phyloP scores from a whole-genome alignment of 768 basidiomycete genomes.

The Tylopilus plumbeoviolaceoides region DNA sequence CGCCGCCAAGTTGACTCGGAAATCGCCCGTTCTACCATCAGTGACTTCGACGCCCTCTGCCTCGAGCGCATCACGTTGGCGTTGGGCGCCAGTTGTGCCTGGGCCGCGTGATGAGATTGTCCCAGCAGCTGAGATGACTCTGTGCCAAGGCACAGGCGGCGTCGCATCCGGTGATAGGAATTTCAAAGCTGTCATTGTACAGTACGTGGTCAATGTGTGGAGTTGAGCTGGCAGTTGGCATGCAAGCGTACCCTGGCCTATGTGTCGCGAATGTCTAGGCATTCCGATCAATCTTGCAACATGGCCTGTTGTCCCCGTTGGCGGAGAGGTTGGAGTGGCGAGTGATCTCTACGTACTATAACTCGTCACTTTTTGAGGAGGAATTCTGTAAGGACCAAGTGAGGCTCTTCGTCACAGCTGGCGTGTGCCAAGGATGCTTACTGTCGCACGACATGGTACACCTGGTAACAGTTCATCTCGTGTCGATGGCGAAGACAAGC shows the following conservation, averaged over 20 bases:
- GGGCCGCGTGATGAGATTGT: conserved; percentile 80
- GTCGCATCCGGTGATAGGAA: conserved; percentile 55
- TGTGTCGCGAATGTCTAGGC: conserved; percentile 75
- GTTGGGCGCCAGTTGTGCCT: conserved; percentile 71
- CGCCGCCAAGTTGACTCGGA: conserved; percentile 50
- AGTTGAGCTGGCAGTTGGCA: neutral
- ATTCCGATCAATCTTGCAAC: conserved; percentile 77
- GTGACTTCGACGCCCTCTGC: conserved; percentile 81
- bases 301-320: conserved; percentile 47
- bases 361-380: conserved; percentile 62
- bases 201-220: neutral
- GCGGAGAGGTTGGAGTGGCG: neutral
- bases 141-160: conserved; percentile 78
- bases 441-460: conserved; percentile 66
- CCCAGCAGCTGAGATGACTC: conserved; percentile 69
- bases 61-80: conserved; percentile 71
- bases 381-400: conserved; percentile 41
- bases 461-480: conserved; percentile 36
- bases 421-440: conserved; percentile 7
- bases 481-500: neutral
- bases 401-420: neutral
- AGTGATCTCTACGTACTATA: conserved; percentile 48
- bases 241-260: conserved; percentile 63
- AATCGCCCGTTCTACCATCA: conserved; percentile 49
- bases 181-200: conserved; percentile 58